Conservation (phyloP, 371 early-diverging fungal genomes). For the Polyrhizophydium stewartii region DNA sequence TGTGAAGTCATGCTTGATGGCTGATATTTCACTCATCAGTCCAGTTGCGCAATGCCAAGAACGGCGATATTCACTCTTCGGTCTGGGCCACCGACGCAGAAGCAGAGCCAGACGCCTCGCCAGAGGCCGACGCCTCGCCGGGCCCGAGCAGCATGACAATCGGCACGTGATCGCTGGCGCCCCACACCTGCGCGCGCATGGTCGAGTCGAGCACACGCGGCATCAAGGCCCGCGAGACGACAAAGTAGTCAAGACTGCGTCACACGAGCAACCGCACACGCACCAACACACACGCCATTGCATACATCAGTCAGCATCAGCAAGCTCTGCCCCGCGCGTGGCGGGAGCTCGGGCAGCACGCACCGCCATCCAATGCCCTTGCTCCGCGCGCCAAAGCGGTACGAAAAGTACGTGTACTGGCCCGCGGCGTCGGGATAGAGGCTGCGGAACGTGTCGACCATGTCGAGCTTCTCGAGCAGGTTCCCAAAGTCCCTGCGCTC, state of each 20-base stretch:
- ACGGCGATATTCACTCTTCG: too few relatives aligned
- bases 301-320: too few relatives aligned
- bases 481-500: constrained; percentile 75
- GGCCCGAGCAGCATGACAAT: constrained; percentile 43
- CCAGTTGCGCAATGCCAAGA: too few relatives aligned
- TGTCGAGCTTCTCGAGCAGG: constrained; percentile 46
- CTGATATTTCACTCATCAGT: too few relatives aligned
- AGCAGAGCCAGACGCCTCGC: too few relatives aligned
- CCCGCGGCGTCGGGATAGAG: constrained; percentile 61
- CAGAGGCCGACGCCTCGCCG: too few relatives aligned
- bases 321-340: too few relatives aligned
- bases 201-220: constrained; percentile 58
- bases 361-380: constrained; percentile 82
- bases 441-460: constrained; percentile 79
- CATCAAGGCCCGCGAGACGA: constrained; percentile 59
- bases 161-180: constrained; percentile 90
- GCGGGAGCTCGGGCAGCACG: constrained; percentile 3
- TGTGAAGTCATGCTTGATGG: too few relatives aligned
- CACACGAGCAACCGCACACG: too few relatives aligned
- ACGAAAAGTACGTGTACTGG: constrained; percentile 79
- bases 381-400: constrained; percentile 64
- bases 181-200: constrained; percentile 76
- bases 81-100: too few relatives aligned
- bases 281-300: too few relatives aligned
- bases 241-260: constrained; percentile 75